Evolutionary conservation across 805 yeast genomes (phyloP).

Genomic region (Spathaspora hagerdaliae): DNA sequence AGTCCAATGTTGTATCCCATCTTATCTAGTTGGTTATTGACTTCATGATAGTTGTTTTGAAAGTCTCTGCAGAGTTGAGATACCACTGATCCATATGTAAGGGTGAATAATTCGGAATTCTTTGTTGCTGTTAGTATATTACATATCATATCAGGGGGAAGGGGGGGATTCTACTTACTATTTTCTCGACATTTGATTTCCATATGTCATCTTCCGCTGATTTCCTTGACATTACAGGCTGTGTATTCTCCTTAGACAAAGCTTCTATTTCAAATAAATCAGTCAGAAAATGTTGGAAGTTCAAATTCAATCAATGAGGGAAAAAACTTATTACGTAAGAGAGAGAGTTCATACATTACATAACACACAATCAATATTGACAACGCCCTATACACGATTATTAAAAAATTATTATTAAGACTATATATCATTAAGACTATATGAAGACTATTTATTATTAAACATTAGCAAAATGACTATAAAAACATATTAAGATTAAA

Average conservation of each 20-base stretch:
- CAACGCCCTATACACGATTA: too few species aligned
- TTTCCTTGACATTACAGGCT: conserved; percentile 18
- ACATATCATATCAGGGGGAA: not conserved
- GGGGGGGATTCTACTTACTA: conserved; percentile 45
- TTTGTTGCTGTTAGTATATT: conserved; percentile 17
- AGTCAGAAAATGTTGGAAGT: too few species aligned
- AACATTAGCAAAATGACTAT: not conserved
- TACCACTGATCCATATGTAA: conserved; percentile 92
- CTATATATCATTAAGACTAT: too few species aligned
- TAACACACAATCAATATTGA: too few species aligned
- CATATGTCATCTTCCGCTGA: conserved; percentile 79
- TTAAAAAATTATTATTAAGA: too few species aligned
- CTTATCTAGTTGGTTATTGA: conserved; percentile 76
- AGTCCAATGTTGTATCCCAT: conserved; percentile 97
- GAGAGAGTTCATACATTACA: too few species aligned
- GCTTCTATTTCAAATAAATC: too few species aligned
- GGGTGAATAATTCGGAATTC: conserved; percentile 91
- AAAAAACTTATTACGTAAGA: too few species aligned
- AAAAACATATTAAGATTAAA: not conserved
- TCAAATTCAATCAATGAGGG: too few species aligned
- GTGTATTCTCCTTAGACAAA: not conserved
- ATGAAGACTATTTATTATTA: not conserved
- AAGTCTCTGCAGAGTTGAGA: conserved; percentile 85
- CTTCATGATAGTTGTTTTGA: conserved; percentile 68
- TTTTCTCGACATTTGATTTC: conserved; percentile 83